These are phyloP conservation scores for Cryomyces antarcticus DNA, from an alignment of 495 filamentous ascomycete species.

Conservation along the genomic window DNA sequence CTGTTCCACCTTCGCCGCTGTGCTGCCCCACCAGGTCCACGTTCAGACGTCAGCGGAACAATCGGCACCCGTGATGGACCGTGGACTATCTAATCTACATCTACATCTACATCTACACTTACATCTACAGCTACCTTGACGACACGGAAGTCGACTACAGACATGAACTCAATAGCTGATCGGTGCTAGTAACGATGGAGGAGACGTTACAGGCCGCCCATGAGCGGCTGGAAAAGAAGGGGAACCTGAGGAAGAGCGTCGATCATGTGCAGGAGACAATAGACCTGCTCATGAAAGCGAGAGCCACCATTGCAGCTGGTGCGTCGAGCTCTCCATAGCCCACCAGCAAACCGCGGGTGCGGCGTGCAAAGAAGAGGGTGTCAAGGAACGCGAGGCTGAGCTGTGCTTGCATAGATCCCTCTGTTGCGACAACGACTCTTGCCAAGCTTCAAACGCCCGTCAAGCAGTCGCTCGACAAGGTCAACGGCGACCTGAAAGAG, in stretches of 20 bases:
- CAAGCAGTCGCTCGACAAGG: slow-evolving; percentile 52
- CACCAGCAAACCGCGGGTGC: too few species aligned
- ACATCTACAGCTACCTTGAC: too few species aligned
- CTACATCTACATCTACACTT: too few species aligned
- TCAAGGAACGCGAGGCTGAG: too few species aligned
- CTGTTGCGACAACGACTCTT: slow-evolving; percentile 45
- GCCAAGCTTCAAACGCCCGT: slow-evolving; percentile 70
- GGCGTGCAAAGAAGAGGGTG: too few species aligned
- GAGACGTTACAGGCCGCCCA: neutral
- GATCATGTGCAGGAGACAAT: slow-evolving; percentile 65
- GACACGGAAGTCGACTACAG: too few species aligned
- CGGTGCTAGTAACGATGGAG: neutral
- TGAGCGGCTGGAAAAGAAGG: slow-evolving; percentile 36
- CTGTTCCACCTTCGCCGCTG: too few species aligned
- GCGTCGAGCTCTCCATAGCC: neutral
- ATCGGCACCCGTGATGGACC: too few species aligned
- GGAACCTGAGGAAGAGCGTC: slow-evolving; percentile 51
- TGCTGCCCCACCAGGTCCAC: too few species aligned
- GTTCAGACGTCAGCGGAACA: too few species aligned
- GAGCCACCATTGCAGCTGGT: slow-evolving; percentile 25
- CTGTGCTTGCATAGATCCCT: slow-evolving; percentile 33
- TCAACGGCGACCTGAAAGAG: slow-evolving; percentile 62
- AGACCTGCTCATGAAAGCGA: slow-evolving; percentile 48
- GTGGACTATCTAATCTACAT: too few species aligned
- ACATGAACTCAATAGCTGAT: too few species aligned